Percentiles rank a stretch among this genome's conserved stretches.
These are phyloP conservation scores for Medicago ruthenica DNA, from an alignment of 306 rosid genomes.

Conservation along the genomic window DNA sequence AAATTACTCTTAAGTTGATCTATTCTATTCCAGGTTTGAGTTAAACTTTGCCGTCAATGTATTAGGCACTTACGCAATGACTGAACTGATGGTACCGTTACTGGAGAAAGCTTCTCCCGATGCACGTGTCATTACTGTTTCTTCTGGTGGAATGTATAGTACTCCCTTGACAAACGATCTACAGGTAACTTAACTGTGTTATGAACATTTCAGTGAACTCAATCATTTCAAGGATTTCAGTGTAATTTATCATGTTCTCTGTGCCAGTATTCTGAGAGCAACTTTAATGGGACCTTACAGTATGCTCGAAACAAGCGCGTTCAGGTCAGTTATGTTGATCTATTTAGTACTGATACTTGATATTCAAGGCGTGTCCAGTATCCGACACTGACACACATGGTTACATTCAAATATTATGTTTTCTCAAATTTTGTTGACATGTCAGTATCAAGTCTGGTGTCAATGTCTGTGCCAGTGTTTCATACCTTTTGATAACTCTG, in stretches of 20 bases:
- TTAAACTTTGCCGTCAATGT: constrained; percentile 83
- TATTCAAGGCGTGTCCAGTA: too few relatives aligned
- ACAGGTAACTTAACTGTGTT: constrained; percentile 57
- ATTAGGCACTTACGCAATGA: constrained; percentile 73
- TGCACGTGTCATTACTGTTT: constrained; percentile 88
- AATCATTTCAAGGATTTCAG: neutral
- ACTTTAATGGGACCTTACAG: constrained; percentile 73
- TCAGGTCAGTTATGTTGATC: constrained; percentile 68
- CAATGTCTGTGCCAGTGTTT: too few relatives aligned
- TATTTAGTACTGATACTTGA: too few relatives aligned
- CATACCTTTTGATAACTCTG: too few relatives aligned
- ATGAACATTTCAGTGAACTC: constrained; percentile 11
- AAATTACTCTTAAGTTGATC: neutral
- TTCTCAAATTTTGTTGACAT: too few relatives aligned
- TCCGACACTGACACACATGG: too few relatives aligned
- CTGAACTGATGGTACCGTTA: constrained; percentile 77
- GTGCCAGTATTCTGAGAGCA: constrained; percentile 61
- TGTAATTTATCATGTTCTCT: constrained; percentile 32
- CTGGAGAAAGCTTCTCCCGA: constrained; percentile 93
- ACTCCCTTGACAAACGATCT: constrained; percentile 76
- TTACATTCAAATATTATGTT: too few relatives aligned
- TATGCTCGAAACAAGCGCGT: constrained; percentile 88
- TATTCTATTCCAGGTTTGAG: constrained; percentile 65
- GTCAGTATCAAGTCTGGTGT: too few relatives aligned
- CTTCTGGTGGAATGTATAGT: constrained; percentile 97